Evolutionary conservation across 1,284 basidiomycete species (phyloP).

Genomic region (Austroboletus sp.): DNA sequence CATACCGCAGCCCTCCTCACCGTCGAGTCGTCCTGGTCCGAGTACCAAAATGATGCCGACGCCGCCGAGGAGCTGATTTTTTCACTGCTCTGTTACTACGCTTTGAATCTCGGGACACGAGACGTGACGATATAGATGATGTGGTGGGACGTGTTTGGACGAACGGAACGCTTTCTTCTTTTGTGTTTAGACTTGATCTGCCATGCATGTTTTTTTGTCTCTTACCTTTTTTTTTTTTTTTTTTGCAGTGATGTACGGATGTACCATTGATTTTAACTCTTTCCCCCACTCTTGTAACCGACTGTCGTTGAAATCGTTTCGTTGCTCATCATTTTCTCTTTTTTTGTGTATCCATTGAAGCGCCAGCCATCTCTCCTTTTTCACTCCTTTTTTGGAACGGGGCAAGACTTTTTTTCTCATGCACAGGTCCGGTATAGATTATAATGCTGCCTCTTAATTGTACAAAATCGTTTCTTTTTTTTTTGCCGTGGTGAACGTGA

Average conservation of each 20-base stretch:
- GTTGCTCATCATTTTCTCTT: neutral
- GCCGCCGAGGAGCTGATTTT: constrained; percentile 17
- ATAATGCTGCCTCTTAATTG: constrained; percentile 27
- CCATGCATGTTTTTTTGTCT: constrained; percentile 6
- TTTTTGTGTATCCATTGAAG: constrained; percentile 15
- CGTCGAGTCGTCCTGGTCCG: constrained; percentile 21
- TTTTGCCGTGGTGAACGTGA: constrained; percentile 9
- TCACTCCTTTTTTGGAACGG: constrained; percentile 16
- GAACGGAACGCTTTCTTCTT: constrained; percentile 23
- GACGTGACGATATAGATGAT: constrained; percentile 11
- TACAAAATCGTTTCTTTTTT: constrained; percentile 11
- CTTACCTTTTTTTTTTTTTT: neutral
- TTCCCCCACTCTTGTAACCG: constrained; percentile 3
- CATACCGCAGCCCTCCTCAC: constrained; percentile 12
- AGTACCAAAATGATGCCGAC: constrained; percentile 19
- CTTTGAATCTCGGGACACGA: constrained; percentile 8
- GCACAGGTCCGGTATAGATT: constrained; percentile 25
- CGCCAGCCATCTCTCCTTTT: neutral
- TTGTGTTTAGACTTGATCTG: constrained; percentile 1
- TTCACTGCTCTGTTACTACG: neutral
- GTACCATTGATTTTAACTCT: constrained; percentile 8
- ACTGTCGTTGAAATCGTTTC: neutral
- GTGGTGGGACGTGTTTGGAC: constrained; percentile 13
- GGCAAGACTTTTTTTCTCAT: constrained; percentile 7
- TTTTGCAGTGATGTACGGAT: constrained; percentile 9